A percentile compares a stretch with the other conserved stretches of the same genome.
These are phyloP conservation scores for Camellia oleifera DNA, from an alignment of 179 eudicot genomes.

Conservation along the genomic window DNA sequence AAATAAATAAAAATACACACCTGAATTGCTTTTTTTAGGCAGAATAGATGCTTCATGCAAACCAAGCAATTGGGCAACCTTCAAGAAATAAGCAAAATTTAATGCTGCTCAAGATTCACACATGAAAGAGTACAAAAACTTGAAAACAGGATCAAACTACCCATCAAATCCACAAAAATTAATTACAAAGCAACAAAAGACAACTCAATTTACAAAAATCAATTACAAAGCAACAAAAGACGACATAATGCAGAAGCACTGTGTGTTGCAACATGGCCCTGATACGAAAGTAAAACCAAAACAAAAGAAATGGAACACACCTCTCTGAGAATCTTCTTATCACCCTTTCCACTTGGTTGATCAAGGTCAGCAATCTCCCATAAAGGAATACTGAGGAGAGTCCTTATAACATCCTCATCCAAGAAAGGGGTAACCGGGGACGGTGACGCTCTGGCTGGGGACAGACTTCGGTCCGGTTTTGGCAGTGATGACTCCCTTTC, in stretches of 20 bases:
- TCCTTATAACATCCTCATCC: conserved; percentile 90
- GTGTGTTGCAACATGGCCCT: not conserved
- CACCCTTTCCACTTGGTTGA: conserved; percentile 90
- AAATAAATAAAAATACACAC: conserved; percentile 27
- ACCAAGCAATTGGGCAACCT: conserved; percentile 90
- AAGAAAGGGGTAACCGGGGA: conserved; percentile 46
- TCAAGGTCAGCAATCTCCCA: conserved; percentile 93
- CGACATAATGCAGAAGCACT: not conserved
- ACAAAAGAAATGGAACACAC: conserved; percentile 25
- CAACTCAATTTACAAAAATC: not conserved
- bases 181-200: not conserved
- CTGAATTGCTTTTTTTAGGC: conserved; percentile 98
- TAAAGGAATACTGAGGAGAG: conserved; percentile 69
- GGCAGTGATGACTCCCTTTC: too few relatives aligned
- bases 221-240: too few relatives aligned
- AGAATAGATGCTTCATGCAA: conserved; percentile 67
- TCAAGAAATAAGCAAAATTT: not conserved
- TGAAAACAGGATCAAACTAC: not conserved
- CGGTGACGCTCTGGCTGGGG: too few relatives aligned
- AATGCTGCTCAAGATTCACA: not conserved
- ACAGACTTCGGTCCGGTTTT: too few relatives aligned
- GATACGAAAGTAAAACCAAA: not conserved
- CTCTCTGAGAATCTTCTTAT: conserved; percentile 93
- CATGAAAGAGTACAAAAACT: not conserved
- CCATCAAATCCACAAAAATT: conserved; percentile 8